These are phyloP conservation scores for Urochloa ruziziensis DNA, from an alignment of 176 grass and related monocot species.

Conservation along the genomic window DNA sequence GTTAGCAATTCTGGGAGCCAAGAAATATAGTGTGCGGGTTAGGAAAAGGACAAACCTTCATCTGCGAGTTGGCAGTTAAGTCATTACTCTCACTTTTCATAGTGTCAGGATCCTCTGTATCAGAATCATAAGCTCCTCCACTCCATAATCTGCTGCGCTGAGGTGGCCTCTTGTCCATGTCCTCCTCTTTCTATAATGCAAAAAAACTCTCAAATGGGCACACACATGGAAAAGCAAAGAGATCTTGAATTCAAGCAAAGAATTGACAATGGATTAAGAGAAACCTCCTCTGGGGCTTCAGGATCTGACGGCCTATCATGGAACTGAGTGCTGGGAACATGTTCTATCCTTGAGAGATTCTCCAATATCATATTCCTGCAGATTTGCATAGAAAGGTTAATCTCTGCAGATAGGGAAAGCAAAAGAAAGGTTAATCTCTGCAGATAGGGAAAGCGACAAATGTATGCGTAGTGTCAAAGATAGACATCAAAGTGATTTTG, in stretches of 20 bases:
- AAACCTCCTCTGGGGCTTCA: slow-evolving; percentile 68
- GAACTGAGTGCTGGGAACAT: slow-evolving; percentile 85
- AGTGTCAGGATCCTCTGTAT: slow-evolving; percentile 62
- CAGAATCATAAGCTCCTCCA: slow-evolving; percentile 70
- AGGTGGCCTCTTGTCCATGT: slow-evolving; percentile 64
- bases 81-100: slow-evolving; percentile 22
- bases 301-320: slow-evolving; percentile 69
- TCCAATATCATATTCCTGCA: slow-evolving; percentile 76
- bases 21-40: neutral
- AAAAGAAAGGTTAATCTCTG: neutral
- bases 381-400: slow-evolving; percentile 27
- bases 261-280: slow-evolving; percentile 12
- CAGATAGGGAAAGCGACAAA: neutral
- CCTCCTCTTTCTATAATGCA: slow-evolving; percentile 59
- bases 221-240: slow-evolving; percentile 28
- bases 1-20: neutral
- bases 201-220: slow-evolving; percentile 31
- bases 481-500: neutral
- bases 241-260: neutral
- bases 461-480: neutral
- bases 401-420: neutral
- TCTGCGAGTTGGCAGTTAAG: slow-evolving; percentile 26
- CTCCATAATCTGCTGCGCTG: slow-evolving; percentile 67
- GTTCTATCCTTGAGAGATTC: slow-evolving; percentile 67
- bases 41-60: slow-evolving; percentile 41